Evolutionary conservation across 257 asterid genomes (phyloP).

Genomic region (Jacaranda mimosifolia): DNA sequence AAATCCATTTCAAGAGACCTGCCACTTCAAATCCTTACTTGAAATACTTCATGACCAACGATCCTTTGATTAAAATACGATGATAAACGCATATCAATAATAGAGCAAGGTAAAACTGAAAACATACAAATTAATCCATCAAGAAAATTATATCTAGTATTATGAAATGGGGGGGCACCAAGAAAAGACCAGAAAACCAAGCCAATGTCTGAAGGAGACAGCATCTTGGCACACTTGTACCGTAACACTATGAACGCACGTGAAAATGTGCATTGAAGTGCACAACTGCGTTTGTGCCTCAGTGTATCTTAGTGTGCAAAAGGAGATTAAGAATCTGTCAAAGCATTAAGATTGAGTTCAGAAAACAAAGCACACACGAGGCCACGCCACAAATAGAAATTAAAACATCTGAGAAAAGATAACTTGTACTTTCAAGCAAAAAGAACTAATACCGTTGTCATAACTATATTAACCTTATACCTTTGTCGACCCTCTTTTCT

Average conservation of each 20-base stretch:
- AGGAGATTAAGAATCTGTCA: background rate
- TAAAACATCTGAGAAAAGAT: conserved; percentile 45
- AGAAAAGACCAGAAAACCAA: conserved; percentile 7
- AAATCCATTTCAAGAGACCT: no score
- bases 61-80: no score
- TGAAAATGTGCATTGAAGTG: conserved; percentile 45
- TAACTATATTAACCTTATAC: conserved; percentile 13
- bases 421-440: conserved; percentile 48
- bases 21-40: no score
- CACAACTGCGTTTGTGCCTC: conserved; percentile 6
- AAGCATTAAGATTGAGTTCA: conserved; percentile 16
- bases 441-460: conserved; percentile 36
- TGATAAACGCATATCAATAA: no score
- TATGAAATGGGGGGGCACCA: conserved; percentile 8
- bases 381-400: conserved; percentile 30
- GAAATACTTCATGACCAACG: no score
- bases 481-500: conserved; percentile 12
- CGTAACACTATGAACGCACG: conserved; percentile 45
- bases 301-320: conserved; percentile 16
- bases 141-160: background rate
- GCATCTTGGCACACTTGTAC: conserved; percentile 46
- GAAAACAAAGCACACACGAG: conserved; percentile 32
- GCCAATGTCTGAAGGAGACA: conserved; percentile 41
- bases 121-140: conserved; percentile 7
- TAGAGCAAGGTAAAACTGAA: background rate